These are phyloP conservation scores for Hyphopichia fennica DNA, from an alignment of 1,139 yeast species.

Conservation along the genomic window DNA sequence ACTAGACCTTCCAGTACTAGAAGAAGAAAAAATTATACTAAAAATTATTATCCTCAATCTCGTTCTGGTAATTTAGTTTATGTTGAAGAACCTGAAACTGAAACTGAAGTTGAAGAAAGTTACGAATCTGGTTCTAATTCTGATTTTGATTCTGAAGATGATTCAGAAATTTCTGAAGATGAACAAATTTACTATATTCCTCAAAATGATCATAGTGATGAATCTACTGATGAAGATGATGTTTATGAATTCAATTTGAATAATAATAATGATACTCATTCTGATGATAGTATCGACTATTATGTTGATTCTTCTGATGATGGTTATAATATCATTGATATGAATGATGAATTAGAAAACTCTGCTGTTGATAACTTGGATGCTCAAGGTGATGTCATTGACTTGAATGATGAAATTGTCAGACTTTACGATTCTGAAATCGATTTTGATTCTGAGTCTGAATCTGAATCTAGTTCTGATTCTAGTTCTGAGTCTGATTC, in stretches of 20 bases:
- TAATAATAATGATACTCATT: constrained; percentile 16
- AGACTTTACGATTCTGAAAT: constrained; percentile 33
- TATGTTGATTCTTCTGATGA: constrained; percentile 9
- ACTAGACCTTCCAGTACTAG: constrained; percentile 17
- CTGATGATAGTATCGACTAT: constrained; percentile 14
- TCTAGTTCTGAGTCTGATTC: constrained; percentile 10
- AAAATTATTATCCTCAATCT: constrained; percentile 36
- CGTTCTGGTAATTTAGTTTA: constrained; percentile 33
- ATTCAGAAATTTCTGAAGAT: constrained; percentile 11
- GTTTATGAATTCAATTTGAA: constrained; percentile 25
- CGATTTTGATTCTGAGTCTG: constrained; percentile 12
- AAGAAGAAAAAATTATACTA: constrained; percentile 21
- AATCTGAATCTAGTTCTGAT: constrained; percentile 9
- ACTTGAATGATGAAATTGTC: constrained; percentile 42
- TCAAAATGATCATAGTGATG: constrained; percentile 14
- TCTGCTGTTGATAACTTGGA: constrained; percentile 36
- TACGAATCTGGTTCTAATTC: constrained; percentile 9
- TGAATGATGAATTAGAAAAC: constrained; percentile 39
- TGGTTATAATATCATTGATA: constrained; percentile 23
- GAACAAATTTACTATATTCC: constrained; percentile 9
- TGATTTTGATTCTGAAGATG: no score
- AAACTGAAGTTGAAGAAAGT: constrained; percentile 21
- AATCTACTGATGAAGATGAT: constrained; percentile 15
- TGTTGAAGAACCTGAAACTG: constrained; percentile 43
- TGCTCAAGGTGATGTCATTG: constrained; percentile 34